phyloP scores from a whole-genome alignment of 345 rosid genomes.

The Corchorus capsularis region DNA sequence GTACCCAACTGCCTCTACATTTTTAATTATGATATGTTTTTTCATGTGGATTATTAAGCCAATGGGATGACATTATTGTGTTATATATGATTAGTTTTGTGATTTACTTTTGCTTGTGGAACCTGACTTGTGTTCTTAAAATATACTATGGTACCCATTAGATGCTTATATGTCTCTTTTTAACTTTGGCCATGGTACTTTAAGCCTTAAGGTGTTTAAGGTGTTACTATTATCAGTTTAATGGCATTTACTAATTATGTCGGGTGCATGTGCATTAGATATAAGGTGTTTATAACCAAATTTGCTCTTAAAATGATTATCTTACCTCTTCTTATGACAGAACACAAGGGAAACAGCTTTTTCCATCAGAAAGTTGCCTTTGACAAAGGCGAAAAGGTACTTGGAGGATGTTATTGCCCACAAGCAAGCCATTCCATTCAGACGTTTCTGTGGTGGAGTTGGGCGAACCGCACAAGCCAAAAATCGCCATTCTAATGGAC shows the following conservation, averaged over 20 bases:
- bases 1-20: neutral
- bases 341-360: slow-evolving; percentile 75
- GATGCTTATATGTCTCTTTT: neutral
- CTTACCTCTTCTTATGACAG: slow-evolving; percentile 27
- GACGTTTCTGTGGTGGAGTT: slow-evolving; percentile 72
- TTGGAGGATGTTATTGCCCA: slow-evolving; percentile 76
- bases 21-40: neutral
- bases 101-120: neutral
- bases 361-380: slow-evolving; percentile 59
- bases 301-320: neutral
- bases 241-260: neutral
- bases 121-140: neutral
- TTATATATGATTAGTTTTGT: neutral
- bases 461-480: slow-evolving; percentile 85
- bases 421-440: slow-evolving; percentile 85
- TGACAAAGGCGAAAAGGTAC: slow-evolving; percentile 71
- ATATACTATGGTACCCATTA: neutral
- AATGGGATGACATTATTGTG: neutral
- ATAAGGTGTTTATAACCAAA: neutral
- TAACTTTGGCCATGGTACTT: neutral
- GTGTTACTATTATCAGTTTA: neutral
- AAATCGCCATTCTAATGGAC: slow-evolving; percentile 78
- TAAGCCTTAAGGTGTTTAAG: neutral
- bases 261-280: neutral
- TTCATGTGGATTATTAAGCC: neutral